A percentile compares a stretch with the other conserved stretches of the same genome.
phyloP scores from a whole-genome alignment of 352 stramenopile species.

The Pythium plurisporium region DNA sequence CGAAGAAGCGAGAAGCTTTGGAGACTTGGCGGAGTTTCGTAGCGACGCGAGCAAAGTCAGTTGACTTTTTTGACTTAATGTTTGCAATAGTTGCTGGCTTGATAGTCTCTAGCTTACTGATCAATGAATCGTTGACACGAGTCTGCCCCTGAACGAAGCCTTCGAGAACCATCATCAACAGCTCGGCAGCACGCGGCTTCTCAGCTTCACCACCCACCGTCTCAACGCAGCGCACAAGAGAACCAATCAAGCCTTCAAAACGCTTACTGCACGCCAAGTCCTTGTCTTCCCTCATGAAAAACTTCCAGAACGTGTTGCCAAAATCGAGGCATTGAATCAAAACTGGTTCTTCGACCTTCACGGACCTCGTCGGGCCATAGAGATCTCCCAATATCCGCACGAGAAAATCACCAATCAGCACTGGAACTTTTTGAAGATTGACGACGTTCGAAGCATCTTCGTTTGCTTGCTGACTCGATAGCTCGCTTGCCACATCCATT shows the following conservation, averaged over 20 bases:
- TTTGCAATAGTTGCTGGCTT: constrained; percentile 32
- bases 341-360: constrained; percentile 36
- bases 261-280: constrained; percentile 45
- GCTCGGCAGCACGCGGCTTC: constrained; percentile 55
- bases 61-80: constrained; percentile 65
- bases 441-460: constrained; percentile 23
- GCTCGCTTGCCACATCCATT: constrained; percentile 5
- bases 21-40: constrained; percentile 65
- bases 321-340: constrained; percentile 71
- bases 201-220: constrained; percentile 35
- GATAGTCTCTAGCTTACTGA: constrained; percentile 47
- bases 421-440: constrained; percentile 61
- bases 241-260: constrained; percentile 40
- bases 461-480: constrained; percentile 21
- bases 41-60: constrained; percentile 56
- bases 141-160: constrained; percentile 47
- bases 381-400: constrained; percentile 44
- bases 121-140: constrained; percentile 41
- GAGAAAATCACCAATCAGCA: constrained; percentile 71
- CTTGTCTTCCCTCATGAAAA: constrained; percentile 53
- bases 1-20: constrained; percentile 51
- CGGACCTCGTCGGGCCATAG: constrained; percentile 28
- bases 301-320: constrained; percentile 67
- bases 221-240: constrained; percentile 57
- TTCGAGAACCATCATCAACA: constrained; percentile 63